phyloP scores from a whole-genome alignment of 2,329 filamentous ascomycete genomes.

The Colletotrichum kahawae region DNA sequence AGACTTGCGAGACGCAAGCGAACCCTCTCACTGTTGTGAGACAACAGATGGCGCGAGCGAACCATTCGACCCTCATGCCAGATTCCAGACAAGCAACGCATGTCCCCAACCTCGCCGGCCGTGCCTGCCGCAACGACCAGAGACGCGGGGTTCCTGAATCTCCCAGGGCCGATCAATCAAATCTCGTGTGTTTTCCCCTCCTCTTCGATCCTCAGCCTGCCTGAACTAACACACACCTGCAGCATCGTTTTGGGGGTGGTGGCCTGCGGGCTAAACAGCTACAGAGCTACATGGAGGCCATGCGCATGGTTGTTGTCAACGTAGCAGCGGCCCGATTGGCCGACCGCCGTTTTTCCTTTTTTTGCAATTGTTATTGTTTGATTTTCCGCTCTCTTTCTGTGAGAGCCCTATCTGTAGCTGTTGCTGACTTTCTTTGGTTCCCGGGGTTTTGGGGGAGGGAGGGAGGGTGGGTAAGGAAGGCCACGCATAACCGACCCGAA shows the following conservation, averaged over 20 bases:
- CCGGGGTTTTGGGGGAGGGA: not conserved
- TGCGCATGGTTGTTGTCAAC: not conserved
- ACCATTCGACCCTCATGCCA: not conserved
- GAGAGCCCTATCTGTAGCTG: not conserved
- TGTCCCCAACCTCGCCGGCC: not conserved
- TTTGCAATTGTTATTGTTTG: not conserved
- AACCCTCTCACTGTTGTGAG: not conserved
- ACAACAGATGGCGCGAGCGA: not conserved
- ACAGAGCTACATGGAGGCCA: not conserved
- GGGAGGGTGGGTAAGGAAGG: not conserved
- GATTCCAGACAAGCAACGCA: not conserved
- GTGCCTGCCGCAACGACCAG: not conserved
- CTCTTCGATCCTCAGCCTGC: not conserved
- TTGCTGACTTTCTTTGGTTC: not conserved
- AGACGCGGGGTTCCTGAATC: not conserved
- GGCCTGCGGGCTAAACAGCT: not conserved
- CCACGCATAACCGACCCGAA: slow-evolving; percentile 2
- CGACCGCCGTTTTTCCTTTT: not conserved
- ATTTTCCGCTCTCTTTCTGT: not conserved
- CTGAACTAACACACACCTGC: not conserved
- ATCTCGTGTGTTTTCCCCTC: not conserved
- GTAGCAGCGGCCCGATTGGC: not conserved
- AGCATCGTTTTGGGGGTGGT: not conserved
- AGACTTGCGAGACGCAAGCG: not conserved
- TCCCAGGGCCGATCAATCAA: not conserved